Evolutionary conservation across 371 early-diverging fungal genomes (phyloP).

Genomic region (Syncephalastrum sp.): DNA sequence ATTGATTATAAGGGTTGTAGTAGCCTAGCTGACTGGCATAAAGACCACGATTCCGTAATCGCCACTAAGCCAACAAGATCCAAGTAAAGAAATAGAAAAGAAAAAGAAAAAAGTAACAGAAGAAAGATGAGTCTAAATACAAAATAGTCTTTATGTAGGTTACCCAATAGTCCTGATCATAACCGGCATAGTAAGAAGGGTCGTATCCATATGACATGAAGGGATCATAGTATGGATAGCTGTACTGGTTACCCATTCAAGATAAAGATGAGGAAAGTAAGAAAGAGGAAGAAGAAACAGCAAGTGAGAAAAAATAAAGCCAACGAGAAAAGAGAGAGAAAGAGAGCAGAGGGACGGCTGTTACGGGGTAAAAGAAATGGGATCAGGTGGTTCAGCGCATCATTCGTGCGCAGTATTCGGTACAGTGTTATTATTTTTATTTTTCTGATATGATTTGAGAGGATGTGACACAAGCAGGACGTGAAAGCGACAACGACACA

Average conservation of each 20-base stretch:
- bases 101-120: not conserved
- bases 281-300: slow-evolving; percentile 6
- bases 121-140: not conserved
- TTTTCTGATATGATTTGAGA: slow-evolving; percentile 2
- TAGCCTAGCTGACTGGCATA: slow-evolving; percentile 1
- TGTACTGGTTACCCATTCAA: slow-evolving; percentile 9
- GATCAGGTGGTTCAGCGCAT: not conserved
- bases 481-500: not conserved
- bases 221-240: slow-evolving; percentile 4
- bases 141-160: not conserved
- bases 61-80: not conserved
- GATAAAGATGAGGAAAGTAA: not conserved
- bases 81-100: not conserved
- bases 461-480: not conserved
- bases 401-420: slow-evolving; percentile 3
- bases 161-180: slow-evolving; percentile 9
- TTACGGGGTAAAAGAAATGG: slow-evolving; percentile 4
- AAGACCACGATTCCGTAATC: slow-evolving; percentile 7
- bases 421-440: slow-evolving; percentile 1
- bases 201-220: slow-evolving; percentile 12
- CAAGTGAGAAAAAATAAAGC: slow-evolving; percentile 5
- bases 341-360: slow-evolving; percentile 1
- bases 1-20: no score
- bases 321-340: slow-evolving; percentile 5
- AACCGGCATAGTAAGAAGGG: slow-evolving; percentile 1